Evolutionary conservation across 768 basidiomycete genomes (phyloP).

Genomic region (Mycena rosella): DNA sequence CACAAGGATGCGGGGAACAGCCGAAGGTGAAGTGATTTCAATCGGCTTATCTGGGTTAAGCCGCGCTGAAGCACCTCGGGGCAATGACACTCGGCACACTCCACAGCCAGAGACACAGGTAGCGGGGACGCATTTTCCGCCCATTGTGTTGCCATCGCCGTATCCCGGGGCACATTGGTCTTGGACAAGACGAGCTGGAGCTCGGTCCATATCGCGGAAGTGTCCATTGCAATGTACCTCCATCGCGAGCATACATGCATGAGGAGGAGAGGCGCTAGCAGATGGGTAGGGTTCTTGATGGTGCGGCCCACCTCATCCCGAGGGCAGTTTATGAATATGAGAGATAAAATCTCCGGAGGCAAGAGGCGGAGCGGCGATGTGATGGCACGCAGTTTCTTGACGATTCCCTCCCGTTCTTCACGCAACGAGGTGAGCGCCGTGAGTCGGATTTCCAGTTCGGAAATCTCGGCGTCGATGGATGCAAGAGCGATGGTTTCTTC

Average conservation of each 20-base stretch:
- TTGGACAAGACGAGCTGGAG: background rate
- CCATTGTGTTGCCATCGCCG: background rate
- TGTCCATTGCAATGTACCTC: background rate
- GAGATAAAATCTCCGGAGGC: background rate
- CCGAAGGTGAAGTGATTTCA: too few species aligned
- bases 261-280: background rate
- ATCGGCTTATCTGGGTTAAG: background rate
- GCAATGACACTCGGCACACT: background rate
- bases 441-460: too few species aligned
- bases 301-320: background rate
- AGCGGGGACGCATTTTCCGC: background rate
- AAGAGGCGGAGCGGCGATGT: background rate
- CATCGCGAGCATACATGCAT: slow-evolving; percentile 1
- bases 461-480: too few species aligned
- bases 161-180: background rate
- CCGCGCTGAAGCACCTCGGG: background rate
- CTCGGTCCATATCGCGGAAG: background rate
- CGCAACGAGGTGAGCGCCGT: background rate
- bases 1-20: too few species aligned
- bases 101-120: background rate
- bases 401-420: background rate
- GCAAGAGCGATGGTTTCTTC: background rate
- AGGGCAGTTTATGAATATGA: background rate
- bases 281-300: background rate
- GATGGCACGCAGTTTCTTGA: background rate